A percentile compares a stretch with the other conserved stretches of the same genome.
These are phyloP conservation scores for Prunus davidiana DNA, from an alignment of 306 rosid genomes.

Conservation along the genomic window DNA sequence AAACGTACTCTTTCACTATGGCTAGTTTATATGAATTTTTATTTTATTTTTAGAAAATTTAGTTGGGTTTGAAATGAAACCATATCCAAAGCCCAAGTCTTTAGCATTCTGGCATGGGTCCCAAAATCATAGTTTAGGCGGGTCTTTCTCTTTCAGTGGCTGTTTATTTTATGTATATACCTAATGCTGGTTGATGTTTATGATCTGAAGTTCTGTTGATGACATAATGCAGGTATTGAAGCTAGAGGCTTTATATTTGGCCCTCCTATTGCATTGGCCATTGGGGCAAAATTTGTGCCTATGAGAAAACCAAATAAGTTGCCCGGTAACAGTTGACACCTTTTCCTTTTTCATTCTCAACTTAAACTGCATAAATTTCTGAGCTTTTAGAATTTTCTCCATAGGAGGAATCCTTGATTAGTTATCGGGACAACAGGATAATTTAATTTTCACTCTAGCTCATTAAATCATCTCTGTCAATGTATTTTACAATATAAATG, in stretches of 20 bases:
- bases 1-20: not conserved
- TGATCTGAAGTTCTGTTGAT: conserved; percentile 11
- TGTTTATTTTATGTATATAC: conserved; percentile 1
- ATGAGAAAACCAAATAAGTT: conserved; percentile 94
- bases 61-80: not conserved
- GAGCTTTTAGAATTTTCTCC: not conserved
- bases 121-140: not conserved
- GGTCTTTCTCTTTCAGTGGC: conserved; percentile 7
- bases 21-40: not conserved
- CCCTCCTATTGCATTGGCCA: conserved; percentile 95
- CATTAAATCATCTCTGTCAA: not conserved
- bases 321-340: conserved; percentile 60
- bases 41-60: not conserved
- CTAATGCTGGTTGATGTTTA: conserved; percentile 7
- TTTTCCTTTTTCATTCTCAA: not conserved
- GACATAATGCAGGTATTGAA: conserved; percentile 63
- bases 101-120: not conserved
- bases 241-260: conserved; percentile 99
- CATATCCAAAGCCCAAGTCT: not conserved
- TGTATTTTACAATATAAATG: not conserved
- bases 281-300: conserved; percentile 97
- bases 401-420: not conserved
- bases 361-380: not conserved
- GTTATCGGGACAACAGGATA: not conserved
- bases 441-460: not conserved